These are phyloP conservation scores for Oryza brachyantha DNA, from an alignment of 176 grass and related monocot species.

Conservation along the genomic window DNA sequence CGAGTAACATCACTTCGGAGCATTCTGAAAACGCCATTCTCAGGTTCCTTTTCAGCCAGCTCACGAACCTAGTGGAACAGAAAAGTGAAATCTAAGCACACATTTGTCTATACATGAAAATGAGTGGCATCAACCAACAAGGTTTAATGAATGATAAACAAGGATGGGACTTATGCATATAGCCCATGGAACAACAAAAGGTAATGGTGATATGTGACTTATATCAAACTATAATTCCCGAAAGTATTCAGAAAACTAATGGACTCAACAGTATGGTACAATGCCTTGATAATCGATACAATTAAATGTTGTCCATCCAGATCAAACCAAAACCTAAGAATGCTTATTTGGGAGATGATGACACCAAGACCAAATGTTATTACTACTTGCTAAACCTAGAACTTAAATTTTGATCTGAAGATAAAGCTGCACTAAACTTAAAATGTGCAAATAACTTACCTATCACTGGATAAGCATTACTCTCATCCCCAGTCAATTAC, in stretches of 20 bases:
- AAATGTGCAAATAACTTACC: not conserved
- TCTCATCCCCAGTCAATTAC: not conserved
- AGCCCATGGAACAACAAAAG: not conserved
- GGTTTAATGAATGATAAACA: not conserved
- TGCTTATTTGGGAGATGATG: not conserved
- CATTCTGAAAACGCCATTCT: slow-evolving; percentile 97
- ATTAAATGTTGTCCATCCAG: not conserved
- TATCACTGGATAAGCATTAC: not conserved
- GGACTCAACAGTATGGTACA: not conserved
- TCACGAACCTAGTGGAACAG: slow-evolving; percentile 54
- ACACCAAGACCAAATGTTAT: not conserved
- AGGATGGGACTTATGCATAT: not conserved
- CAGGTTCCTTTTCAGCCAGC: slow-evolving; percentile 95
- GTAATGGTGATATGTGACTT: not conserved
- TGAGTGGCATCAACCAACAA: not conserved
- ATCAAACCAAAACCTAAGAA: not conserved
- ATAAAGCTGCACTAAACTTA: not conserved
- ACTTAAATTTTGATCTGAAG: not conserved
- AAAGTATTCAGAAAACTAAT: not conserved
- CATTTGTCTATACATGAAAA: slow-evolving; percentile 3
- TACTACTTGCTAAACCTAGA: not conserved
- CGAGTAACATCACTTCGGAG: slow-evolving; percentile 91
- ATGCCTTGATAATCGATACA: not conserved
- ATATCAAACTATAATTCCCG: not conserved
- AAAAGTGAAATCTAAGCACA: slow-evolving; percentile 19